Conservation (phyloP, 805 yeast genomes). For the Candida andamanensis region DNA sequence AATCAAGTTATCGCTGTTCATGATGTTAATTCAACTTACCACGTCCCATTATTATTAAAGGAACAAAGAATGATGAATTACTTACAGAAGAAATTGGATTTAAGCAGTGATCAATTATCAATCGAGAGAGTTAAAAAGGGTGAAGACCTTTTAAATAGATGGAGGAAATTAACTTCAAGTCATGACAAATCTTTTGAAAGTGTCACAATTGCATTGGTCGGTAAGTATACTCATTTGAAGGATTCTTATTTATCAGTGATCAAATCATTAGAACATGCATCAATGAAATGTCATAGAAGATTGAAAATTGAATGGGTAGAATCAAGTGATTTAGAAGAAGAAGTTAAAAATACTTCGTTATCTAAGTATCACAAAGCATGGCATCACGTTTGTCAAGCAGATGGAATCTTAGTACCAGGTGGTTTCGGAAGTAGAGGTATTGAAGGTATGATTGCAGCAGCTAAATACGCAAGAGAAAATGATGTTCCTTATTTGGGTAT, state of each 20-base stretch:
- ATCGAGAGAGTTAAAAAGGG: constrained; percentile 60
- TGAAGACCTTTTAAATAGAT: constrained; percentile 58
- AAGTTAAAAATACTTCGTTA: constrained; percentile 56
- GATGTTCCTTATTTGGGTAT: constrained; percentile 93
- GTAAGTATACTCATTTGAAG: constrained; percentile 92
- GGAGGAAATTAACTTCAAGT: constrained; percentile 75
- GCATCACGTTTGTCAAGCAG: constrained; percentile 89
- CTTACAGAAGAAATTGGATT: constrained; percentile 61
- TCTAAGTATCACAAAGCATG: constrained; percentile 89
- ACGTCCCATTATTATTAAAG: constrained; percentile 86
- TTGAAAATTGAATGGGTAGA: constrained; percentile 95
- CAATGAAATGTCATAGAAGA: constrained; percentile 82
- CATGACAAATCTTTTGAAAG: constrained; percentile 81
- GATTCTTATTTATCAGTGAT: constrained; percentile 94
- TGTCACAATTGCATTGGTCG: constrained; percentile 93
- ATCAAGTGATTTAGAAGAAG: constrained; percentile 82
- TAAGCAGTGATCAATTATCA: constrained; percentile 38
- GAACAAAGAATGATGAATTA: constrained; percentile 81
- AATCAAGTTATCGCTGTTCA: constrained; percentile 96
- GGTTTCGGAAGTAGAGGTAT: constrained; percentile 97
- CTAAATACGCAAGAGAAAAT: constrained; percentile 97
- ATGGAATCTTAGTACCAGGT: constrained; percentile 97
- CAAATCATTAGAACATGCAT: constrained; percentile 91
- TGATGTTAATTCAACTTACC: constrained; percentile 95
- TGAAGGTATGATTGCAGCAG: constrained; percentile 97